Base-by-base conservation (phyloP, 2,329 filamentous ascomycete genomes). In the Exophiala aquamarina region DNA sequence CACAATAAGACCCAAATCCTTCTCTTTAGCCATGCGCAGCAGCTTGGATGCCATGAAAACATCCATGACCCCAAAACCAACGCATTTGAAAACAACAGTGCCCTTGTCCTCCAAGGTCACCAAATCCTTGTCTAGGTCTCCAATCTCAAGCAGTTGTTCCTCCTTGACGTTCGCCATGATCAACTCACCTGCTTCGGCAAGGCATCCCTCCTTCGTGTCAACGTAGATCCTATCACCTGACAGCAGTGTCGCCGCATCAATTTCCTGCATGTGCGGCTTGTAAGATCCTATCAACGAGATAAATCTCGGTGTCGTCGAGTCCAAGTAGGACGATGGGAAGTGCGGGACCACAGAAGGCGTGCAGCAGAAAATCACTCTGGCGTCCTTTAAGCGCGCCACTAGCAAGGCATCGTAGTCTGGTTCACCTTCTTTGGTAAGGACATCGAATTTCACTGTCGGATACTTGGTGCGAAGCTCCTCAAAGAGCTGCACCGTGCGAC, bases 161-260 rank as follows among this genome's bases (percentile, higher is more conserved):
- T 59, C 61, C 2, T 52, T 52, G 8, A 75, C 57, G 13, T 61
- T 55, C 1, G 70, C 72, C 39, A 59, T 63, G 28, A 74, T 70
- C 23, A 76, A 48, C 56, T 76, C 74, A 14, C 52, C 52, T 1
- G 52, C 44, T 33, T 54, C 52, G 11, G 23, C 38, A 4, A 54
- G 39, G 35, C 3, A 75, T 54, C 89, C 86, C 4, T 89, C 86
- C 4, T 88, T 76, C 19, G 89, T 74, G 11, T 79, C 52, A 14
- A 51, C 48, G 32, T 54, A 54, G 35, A 54, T 82, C 0, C 81
- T 82, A 0, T 82, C 82, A 56, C 86, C 83, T 2, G 60, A 75
- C 10, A 70, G 58, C 7, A 73, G 48, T 1, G 70, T 72, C 29
- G 65, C 63, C 0, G 71, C 65, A 46, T 77, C 74, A 21, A 78